Evolutionary conservation across 164 flowering plant genomes (phyloP).

Genomic region (Vitis rupestris): DNA sequence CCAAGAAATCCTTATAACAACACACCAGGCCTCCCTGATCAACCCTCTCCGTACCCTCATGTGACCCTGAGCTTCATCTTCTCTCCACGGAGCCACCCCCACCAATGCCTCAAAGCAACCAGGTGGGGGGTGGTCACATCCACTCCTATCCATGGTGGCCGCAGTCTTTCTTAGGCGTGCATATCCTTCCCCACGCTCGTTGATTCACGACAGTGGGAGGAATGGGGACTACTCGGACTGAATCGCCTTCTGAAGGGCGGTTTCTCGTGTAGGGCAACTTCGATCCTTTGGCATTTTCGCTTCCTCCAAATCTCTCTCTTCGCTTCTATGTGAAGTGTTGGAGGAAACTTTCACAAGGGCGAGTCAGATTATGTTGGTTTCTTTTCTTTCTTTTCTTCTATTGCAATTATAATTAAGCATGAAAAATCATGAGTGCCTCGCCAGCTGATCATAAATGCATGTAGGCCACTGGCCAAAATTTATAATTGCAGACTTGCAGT

Average conservation of each 20-base stretch:
- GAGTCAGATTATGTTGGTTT: conserved; percentile 7
- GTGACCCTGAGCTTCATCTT: neutral
- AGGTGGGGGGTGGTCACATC: neutral
- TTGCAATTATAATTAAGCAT: neutral
- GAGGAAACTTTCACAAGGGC: conserved; percentile 9
- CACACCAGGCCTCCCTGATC: conserved; percentile 9
- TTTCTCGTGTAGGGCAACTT: conserved; percentile 33
- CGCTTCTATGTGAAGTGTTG: conserved; percentile 3
- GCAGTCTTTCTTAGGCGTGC: too few relatives aligned
- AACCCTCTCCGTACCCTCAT: conserved; percentile 25
- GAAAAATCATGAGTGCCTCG: neutral
- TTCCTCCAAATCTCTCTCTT: conserved; percentile 5
- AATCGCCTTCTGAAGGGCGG: conserved; percentile 14
- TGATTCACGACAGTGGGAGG: neutral
- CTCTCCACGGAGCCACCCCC: neutral
- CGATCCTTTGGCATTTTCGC: conserved; percentile 36
- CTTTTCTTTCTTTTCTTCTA: neutral
- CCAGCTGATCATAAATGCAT: neutral
- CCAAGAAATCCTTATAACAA: conserved; percentile 20
- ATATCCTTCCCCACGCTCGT: too few relatives aligned
- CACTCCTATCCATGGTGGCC: conserved; percentile 9
- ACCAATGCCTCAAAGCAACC: too few relatives aligned
- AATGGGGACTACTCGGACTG: neutral
- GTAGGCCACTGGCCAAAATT: conserved; percentile 1
- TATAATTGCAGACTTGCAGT: conserved; percentile 2